phyloP scores from a whole-genome alignment of 768 basidiomycete genomes.

The Termitomyces sp. region DNA sequence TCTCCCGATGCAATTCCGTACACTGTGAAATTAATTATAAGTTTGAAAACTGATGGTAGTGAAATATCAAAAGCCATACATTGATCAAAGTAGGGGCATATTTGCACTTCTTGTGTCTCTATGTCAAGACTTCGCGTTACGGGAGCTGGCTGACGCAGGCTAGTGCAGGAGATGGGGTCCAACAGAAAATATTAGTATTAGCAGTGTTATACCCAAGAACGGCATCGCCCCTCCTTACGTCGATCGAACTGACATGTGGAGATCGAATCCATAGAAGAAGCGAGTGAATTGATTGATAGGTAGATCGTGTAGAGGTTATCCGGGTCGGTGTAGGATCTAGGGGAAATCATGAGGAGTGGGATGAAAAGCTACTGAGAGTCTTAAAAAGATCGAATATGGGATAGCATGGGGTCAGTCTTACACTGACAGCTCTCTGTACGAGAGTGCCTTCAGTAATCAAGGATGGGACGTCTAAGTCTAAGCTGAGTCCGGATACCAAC shows the following conservation, averaged over 20 bases:
- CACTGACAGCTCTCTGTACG: background rate
- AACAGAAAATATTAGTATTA: background rate
- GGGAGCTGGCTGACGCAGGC: background rate
- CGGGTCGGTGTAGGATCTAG: conserved; percentile 28
- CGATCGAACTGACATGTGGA: conserved; percentile 11
- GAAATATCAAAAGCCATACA: conserved; percentile 19
- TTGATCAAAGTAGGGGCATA: conserved; percentile 20
- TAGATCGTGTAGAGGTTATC: conserved; percentile 31
- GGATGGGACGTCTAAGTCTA: background rate
- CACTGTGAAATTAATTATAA: background rate
- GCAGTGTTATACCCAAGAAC: background rate
- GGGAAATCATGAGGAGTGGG: background rate
- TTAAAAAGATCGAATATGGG: conserved; percentile 29
- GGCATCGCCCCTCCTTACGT: conserved; percentile 4
- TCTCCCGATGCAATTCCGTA: background rate
- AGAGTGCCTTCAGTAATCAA: background rate
- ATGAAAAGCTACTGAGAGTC: conserved; percentile 1
- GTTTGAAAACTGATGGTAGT: too few species aligned
- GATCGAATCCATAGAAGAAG: background rate
- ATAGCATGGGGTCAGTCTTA: conserved; percentile 14
- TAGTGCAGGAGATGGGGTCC: conserved; percentile 7
- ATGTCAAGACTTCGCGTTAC: background rate
- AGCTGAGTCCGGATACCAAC: background rate
- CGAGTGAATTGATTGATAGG: conserved; percentile 9
- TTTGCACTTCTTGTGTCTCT: background rate